phyloP scores from a whole-genome alignment of 805 yeast species.

The Isabelozyma rhagii region DNA sequence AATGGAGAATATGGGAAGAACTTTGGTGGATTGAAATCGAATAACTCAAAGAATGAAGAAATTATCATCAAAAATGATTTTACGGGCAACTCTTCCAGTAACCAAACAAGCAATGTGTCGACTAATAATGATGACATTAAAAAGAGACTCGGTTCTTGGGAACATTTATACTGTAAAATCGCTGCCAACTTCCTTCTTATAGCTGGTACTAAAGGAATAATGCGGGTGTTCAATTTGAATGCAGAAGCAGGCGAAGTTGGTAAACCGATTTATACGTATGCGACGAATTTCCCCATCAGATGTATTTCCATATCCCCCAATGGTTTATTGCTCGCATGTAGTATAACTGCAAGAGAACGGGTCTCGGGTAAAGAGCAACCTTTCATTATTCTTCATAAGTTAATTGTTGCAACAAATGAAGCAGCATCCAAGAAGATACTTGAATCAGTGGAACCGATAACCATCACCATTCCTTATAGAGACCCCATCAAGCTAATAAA shows the following conservation, averaged over 20 bases:
- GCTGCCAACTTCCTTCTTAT: slow-evolving; percentile 60
- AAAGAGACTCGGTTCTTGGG: slow-evolving; percentile 49
- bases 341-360: slow-evolving; percentile 78
- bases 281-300: slow-evolving; percentile 71
- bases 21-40: slow-evolving; percentile 35
- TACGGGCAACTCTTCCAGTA: slow-evolving; percentile 8
- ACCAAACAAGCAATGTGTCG: slow-evolving; percentile 2
- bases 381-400: slow-evolving; percentile 58
- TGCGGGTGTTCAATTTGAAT: slow-evolving; percentile 59
- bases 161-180: slow-evolving; percentile 55
- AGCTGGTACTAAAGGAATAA: slow-evolving; percentile 69
- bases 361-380: slow-evolving; percentile 71
- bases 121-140: slow-evolving; percentile 20
- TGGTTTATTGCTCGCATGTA: slow-evolving; percentile 68
- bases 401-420: slow-evolving; percentile 8
- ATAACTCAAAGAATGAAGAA: slow-evolving; percentile 16
- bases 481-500: slow-evolving; percentile 78
- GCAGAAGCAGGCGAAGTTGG: slow-evolving; percentile 42
- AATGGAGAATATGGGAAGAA: slow-evolving; percentile 65
- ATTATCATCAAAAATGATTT: slow-evolving; percentile 30
- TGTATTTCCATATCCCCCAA: slow-evolving; percentile 70
- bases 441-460: slow-evolving; percentile 51
- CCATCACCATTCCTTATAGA: slow-evolving; percentile 78
- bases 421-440: slow-evolving; percentile 1
- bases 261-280: slow-evolving; percentile 61